Evolutionary conservation across 257 asterid species (phyloP), one percentile per base, ranked within the genome.

Genomic region (Capsicum pubescens): DNA sequence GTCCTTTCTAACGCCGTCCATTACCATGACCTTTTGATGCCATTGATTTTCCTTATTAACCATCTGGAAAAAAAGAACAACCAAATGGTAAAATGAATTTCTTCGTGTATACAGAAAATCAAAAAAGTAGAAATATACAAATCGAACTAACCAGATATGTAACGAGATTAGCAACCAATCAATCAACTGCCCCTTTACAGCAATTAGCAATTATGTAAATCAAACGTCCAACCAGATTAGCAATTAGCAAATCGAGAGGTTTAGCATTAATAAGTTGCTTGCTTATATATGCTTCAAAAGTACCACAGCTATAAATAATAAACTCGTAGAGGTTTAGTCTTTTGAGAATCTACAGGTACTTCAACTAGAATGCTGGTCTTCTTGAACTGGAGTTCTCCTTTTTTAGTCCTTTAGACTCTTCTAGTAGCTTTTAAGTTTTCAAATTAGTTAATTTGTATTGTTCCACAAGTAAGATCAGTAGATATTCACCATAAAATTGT

Each of bases 391-490:
- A 71, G 36, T 44, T n/a, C 57, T 39, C 77, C 32, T 69, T 63
- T 69, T 8, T 26, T 1, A 69, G 77, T 39, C 54, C 54, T 39
- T 69, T 39, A 39, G 77, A 69, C 54, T 69, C 14, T 69, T 69
- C 48, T 16, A 39, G 14, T 39, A 39, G 77, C 77, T 69, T 35
- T 69, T 3, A 3, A 69, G 54, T 69, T 16, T 69, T 69, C 77
- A 69, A 15, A 69, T 69, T 69, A 15, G 54, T 39, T 69, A 16
- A 16, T 39, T 69, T 39, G 77, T 69, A 16, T 17, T 15, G 77
- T 69, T 69, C 54, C 54, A 39, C 54, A 69, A 69, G 77, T 69
- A 69, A 26, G 14, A 69, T 39, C 77, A 16, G 77, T 39, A 39
- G 54, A 69, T 26, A 69, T 69, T 15, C 32, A 69, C 77, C 54